Conservation (phyloP, 352 stramenopile species). For the Thraustochytrium striatum region DNA sequence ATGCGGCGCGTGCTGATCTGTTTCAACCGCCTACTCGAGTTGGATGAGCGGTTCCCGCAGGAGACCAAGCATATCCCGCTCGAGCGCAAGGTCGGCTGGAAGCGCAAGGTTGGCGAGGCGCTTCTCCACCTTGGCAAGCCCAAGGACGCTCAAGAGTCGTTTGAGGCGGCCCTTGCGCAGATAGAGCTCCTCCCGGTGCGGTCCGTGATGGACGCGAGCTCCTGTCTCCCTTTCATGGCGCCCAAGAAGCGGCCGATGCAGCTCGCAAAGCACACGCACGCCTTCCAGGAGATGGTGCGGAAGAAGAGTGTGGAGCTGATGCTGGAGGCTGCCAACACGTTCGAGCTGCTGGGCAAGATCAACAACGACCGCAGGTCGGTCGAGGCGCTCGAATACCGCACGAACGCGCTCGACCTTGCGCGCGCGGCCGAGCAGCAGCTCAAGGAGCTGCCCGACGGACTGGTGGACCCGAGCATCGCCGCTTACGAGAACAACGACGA, state of each 20-base stretch:
- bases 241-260: background rate
- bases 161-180: conserved; percentile 1
- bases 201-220: background rate
- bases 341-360: conserved; percentile 24
- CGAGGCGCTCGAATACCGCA: background rate
- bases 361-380: background rate
- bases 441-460: background rate
- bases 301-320: background rate
- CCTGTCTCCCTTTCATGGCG: background rate
- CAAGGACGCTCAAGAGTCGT: conserved; percentile 14
- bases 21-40: conserved; percentile 35
- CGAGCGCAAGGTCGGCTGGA: conserved; percentile 34
- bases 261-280: background rate
- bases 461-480: background rate
- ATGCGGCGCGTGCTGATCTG: conserved; percentile 40
- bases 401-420: conserved; percentile 31
- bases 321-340: background rate
- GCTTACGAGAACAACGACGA: background rate
- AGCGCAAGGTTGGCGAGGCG: conserved; percentile 16
- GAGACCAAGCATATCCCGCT: conserved; percentile 10
- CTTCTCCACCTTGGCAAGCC: conserved; percentile 1
- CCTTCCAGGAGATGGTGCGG: conserved; percentile 7
- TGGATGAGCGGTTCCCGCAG: background rate
- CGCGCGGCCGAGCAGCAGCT: background rate
- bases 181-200: background rate